Base-by-base conservation (phyloP, 441 rosid species). In the Pelargonium myrrhifolium region DNA sequence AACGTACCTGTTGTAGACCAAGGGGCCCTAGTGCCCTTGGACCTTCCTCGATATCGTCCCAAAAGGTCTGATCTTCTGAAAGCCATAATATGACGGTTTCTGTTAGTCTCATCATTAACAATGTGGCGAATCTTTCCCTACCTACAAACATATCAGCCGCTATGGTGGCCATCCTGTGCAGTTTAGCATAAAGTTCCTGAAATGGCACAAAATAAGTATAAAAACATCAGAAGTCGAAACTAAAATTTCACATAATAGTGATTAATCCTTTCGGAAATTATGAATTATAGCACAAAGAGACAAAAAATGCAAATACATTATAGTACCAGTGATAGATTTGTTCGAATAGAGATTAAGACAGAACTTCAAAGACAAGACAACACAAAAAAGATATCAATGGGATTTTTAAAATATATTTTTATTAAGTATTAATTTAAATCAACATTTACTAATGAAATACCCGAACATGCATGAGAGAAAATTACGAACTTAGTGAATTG, bases 31-130 rank as follows among this genome's bases (percentile, higher is more conserved):
- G 73, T 62, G 96, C 88, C 82, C 84, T 85, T 65, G 96, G 98
- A 67, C 99, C 99, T 67, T 90, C 95, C 77, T 90, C 98, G 47
- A 95, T 92, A 72, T 95, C 99, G 74, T 88, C 98, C 99, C 99
- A 95, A 72, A 95, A 95, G 75, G 85, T 92, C 76, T 95, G 97
- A 74, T 95, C 99, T 67, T 86, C 89, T 1, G 95, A 92, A 45
- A 95, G 97, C 97, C 97, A 92, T 71, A 95, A 71, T 77, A 95
- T 84, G 71, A 92, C 90, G 35, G 98, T 92, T 79, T 95, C 98
- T 60, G 98, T 92, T 60, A 95, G 84, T 77, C 98, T 84, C 98
- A 90, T 92, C 84, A 95, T 77, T 64, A 95, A 80, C 74, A 85
- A 75, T 15, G 93, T 92, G 22, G 97, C 96, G 75, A 92, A 87